Base-by-base conservation (phyloP, 78 protist genomes). In the Isochrysis galbana region DNA sequence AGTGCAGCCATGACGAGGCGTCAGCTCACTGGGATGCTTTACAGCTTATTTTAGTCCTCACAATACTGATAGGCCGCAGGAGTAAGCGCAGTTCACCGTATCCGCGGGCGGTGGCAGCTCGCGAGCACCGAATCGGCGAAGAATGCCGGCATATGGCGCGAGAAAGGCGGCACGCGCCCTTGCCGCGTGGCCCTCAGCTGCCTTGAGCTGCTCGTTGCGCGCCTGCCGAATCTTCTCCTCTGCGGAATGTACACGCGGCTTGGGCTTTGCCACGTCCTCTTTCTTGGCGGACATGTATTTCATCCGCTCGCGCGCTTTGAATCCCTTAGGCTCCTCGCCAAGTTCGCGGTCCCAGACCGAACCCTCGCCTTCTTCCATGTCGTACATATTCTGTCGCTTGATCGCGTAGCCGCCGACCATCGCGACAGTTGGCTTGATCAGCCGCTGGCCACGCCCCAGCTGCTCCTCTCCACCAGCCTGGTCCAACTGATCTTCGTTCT, bases 341-440 rank as follows among this genome's bases (percentile, higher is more conserved):
- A 74, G 83, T 36, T 67, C 51, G 41, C 48, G 47, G 67, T 54
- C 92, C 54, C 44, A 54, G 22, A 90, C 51, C 26, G 84, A 67
- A 5, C 61, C 44, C 87, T 90, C 93, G 61, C 93, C 88, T 17
- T 44, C 72, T 87, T 74, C 87, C 88, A 90, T 17, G 38, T 21
- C 36, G 86, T 70, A 70, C 48, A n/a, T 90, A 87, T 70, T 77
- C 34, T 2, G 34, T n/a, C 54, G 77, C 51, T 17, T 22, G 29
- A 55, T 83, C 32, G 47, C 45, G 48, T 39, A 34, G 44, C 84
- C 92, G n/a, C 47, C 92, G 36, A 90, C 84, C 83, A 74, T 74
- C 45, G 21, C 23, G 32, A 25, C 38, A 2, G 45, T 34, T 26
- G 83, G 23, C 83, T 74, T 74, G 29, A 74, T 11, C 83, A 22